phyloP scores from a whole-genome alignment of 164 flowering plant species.

The Echeveria elegans region DNA sequence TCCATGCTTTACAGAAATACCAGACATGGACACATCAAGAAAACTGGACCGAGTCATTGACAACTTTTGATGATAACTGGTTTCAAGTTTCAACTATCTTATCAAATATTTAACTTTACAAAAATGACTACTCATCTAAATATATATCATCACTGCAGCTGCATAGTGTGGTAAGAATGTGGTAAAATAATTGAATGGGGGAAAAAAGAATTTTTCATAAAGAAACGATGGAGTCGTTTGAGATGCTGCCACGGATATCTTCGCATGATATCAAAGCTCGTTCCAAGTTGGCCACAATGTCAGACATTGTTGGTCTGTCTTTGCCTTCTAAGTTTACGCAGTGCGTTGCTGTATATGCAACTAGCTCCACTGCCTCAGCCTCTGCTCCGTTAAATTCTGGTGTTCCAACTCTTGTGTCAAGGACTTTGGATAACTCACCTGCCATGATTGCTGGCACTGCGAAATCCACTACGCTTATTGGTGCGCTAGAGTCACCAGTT shows the following conservation, averaged over 20 bases:
- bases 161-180: too few species aligned
- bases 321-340: slow-evolving; percentile 88
- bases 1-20: neutral
- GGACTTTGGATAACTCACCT: slow-evolving; percentile 46
- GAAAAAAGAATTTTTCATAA: neutral
- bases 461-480: slow-evolving; percentile 67
- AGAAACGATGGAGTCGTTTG: slow-evolving; percentile 51
- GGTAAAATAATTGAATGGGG: neutral
- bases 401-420: slow-evolving; percentile 62
- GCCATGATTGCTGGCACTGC: slow-evolving; percentile 62
- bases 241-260: slow-evolving; percentile 76
- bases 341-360: slow-evolving; percentile 80
- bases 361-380: slow-evolving; percentile 92
- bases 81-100: too few species aligned
- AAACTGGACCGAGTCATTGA: too few species aligned
- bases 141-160: neutral
- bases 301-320: slow-evolving; percentile 80
- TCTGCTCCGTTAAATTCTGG: slow-evolving; percentile 61
- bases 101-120: neutral
- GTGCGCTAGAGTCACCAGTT: slow-evolving; percentile 34
- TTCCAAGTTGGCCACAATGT: slow-evolving; percentile 86
- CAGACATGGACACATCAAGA: too few species aligned
- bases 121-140: neutral
- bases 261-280: slow-evolving; percentile 62
- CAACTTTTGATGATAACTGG: too few species aligned